A percentile compares a stretch with the other conserved stretches of the same genome.
These are phyloP conservation scores for Williopsis jadinii DNA, from an alignment of 1,139 yeast genomes.

Conservation along the genomic window DNA sequence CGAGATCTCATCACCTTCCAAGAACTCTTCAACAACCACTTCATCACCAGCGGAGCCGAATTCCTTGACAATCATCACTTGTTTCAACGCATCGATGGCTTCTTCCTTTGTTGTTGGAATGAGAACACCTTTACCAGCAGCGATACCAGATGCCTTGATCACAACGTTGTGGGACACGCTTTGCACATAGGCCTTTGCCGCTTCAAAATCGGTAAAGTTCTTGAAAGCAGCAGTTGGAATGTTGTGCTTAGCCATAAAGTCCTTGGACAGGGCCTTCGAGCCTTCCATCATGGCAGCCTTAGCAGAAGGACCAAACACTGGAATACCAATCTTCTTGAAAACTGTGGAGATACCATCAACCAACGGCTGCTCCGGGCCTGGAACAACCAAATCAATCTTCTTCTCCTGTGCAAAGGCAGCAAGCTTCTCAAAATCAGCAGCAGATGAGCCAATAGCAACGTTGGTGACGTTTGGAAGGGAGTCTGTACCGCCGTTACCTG, in stretches of 20 bases:
- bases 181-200: conserved; percentile 66
- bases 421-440: conserved; percentile 51
- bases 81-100: conserved; percentile 77
- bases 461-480: conserved; percentile 55
- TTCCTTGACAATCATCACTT: conserved; percentile 82
- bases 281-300: conserved; percentile 96
- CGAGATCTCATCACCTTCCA: conserved; percentile 95
- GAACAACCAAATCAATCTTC: conserved; percentile 69
- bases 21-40: conserved; percentile 91
- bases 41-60: conserved; percentile 95
- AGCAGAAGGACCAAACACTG: conserved; percentile 92
- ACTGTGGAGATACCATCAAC: conserved; percentile 82
- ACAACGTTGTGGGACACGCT: conserved; percentile 72
- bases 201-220: conserved; percentile 70
- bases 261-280: conserved; percentile 89
- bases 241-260: conserved; percentile 83
- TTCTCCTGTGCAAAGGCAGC: conserved; percentile 66
- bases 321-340: conserved; percentile 75
- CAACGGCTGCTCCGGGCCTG: conserved; percentile 99
- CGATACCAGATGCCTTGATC: conserved; percentile 95
- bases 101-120: conserved; percentile 83
- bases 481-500: conserved; percentile 94
- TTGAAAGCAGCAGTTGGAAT: conserved; percentile 92
- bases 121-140: conserved; percentile 98
- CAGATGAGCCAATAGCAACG: conserved; percentile 58